Evolutionary conservation across 2,329 filamentous ascomycete species (phyloP).

Genomic region (Cercospora citrullina): DNA sequence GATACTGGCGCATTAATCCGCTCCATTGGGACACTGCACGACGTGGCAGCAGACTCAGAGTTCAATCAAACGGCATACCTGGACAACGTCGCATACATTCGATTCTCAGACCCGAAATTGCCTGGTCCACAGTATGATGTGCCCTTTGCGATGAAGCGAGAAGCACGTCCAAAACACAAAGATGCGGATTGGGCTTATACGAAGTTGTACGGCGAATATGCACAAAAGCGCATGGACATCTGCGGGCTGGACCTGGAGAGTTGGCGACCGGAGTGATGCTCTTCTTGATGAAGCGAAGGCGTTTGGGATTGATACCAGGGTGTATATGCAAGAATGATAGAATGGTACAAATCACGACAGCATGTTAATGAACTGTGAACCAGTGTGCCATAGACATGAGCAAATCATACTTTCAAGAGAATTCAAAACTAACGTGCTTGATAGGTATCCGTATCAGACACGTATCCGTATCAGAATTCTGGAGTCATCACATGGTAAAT

Average conservation of each 20-base stretch:
- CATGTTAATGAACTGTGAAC: not conserved
- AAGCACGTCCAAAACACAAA: slow-evolving; percentile 47
- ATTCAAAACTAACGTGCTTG: not conserved
- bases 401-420: not conserved
- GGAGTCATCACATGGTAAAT: too few relatives aligned
- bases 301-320: not conserved
- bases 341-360: not conserved
- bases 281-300: not conserved
- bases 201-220: slow-evolving; percentile 51
- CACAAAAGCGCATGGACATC: slow-evolving; percentile 53
- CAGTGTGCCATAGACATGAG: not conserved
- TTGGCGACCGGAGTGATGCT: slow-evolving; percentile 32
- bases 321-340: not conserved
- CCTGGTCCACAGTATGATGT: slow-evolving; percentile 55
- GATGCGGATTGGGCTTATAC: slow-evolving; percentile 53
- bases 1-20: slow-evolving; percentile 32
- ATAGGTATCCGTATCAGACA: too few relatives aligned
- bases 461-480: too few relatives aligned
- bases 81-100: slow-evolving; percentile 48
- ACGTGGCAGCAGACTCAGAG: slow-evolving; percentile 21
- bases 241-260: slow-evolving; percentile 55
- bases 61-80: slow-evolving; percentile 51
- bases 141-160: slow-evolving; percentile 44
- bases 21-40: slow-evolving; percentile 37
- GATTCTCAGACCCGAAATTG: slow-evolving; percentile 49